Percentiles rank a stretch among this genome's conserved stretches.
phyloP scores from a whole-genome alignment of 1,139 yeast species.

The Kurtzmaniella quercitrusa region DNA sequence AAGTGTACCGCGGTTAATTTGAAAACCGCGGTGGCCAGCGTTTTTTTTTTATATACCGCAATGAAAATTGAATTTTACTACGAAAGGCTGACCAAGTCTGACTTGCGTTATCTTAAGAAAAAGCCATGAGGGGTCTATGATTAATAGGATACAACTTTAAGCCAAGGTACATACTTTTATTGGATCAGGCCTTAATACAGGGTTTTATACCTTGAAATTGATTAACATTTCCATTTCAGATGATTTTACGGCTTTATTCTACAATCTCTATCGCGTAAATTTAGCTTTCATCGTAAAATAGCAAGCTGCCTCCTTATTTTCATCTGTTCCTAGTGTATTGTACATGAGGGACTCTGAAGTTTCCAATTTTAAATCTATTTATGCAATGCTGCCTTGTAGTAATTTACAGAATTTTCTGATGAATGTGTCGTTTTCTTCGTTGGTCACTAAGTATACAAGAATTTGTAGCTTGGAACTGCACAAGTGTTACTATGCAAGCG shows the following conservation, averaged over 20 bases:
- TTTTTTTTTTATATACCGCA: no score
- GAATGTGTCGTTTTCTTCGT: background rate
- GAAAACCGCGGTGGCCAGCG: background rate
- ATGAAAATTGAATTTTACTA: background rate
- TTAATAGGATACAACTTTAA: no score
- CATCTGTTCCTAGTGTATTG: background rate
- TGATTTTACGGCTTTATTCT: no score
- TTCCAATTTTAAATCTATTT: background rate
- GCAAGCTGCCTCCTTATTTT: background rate
- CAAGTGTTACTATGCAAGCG: background rate
- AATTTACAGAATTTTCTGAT: background rate
- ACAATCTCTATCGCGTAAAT: no score
- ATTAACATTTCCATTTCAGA: no score
- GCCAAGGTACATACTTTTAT: no score
- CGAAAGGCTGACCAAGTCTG: background rate
- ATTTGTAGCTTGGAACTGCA: background rate
- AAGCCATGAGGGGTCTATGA: no score
- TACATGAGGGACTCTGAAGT: background rate
- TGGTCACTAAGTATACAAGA: background rate
- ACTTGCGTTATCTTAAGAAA: no score
- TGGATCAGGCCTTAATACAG: no score
- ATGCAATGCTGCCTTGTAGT: background rate
- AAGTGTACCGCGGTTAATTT: background rate
- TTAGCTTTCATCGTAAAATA: background rate
- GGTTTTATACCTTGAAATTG: no score